Evolutionary conservation across 331 rosid genomes (phyloP), one percentile per base, ranked within the genome.

Genomic region (Rosa hybrid): DNA sequence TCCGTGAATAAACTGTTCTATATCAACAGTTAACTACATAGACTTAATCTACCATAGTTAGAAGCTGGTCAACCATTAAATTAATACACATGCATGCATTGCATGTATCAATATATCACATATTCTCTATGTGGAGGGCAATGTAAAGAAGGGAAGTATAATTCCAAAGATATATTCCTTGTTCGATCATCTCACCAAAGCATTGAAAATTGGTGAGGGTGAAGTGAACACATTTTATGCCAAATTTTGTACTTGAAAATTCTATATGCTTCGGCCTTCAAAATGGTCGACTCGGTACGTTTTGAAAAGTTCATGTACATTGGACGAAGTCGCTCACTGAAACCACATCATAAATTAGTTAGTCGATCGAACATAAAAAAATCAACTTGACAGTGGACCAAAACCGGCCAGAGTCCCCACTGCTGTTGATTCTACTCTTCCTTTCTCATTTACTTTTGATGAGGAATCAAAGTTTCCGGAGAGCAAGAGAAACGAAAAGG

Each of bases 391-490:
- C 70, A 16, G 70, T 13, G 70, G 17, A 64, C 70, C 2, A 64
- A 62, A 25, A 8, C 68, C 7, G 20, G 45, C 12, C 46, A 14
- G 14, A 16, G 45, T 12, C n/a, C 44, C 23, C 13, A 16, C 12
- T 6, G 72, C 71, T 67, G 48, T 34, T 63, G 44, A 12, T 25
- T 16, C 23, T 67, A 38, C 46, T 38, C 16, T 8, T 38, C 71
- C 25, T 16, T 67, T 67, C 48, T 67, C 70, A 14, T 39, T 30
- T 17, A 7, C 45, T 6, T 68, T 68, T 68, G 27, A 38, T 27
- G 25, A 44, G 60, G 60, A 76, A 76, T 76, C 72, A 23, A 75
- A 46, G n/a, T 75, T 42, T 59, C 65, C n/a, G 18, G 18, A 53
- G 77, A n/a, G 68, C 41, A 62, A 23, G 42, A 25, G 68, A 63